Percentiles rank a stretch among this genome's conserved stretches.
Conservation (phyloP, 1,139 yeast species). For the Spathaspora sp. region DNA sequence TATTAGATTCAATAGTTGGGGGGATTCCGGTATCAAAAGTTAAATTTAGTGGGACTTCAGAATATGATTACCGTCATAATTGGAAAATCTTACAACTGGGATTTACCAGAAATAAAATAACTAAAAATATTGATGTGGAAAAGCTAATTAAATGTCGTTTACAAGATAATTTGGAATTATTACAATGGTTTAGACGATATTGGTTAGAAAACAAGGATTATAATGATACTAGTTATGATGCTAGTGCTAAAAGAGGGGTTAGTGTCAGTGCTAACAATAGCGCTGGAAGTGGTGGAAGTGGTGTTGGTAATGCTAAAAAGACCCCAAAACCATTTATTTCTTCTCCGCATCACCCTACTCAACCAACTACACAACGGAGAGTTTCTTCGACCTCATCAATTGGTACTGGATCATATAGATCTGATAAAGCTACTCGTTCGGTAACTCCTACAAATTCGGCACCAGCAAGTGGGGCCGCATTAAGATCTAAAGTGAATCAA, state of each 20-base stretch:
- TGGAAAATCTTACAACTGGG: constrained; percentile 82
- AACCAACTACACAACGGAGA: constrained; percentile 1
- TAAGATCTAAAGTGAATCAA: constrained; percentile 10
- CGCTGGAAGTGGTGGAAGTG: constrained; percentile 4
- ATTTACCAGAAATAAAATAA: constrained; percentile 68
- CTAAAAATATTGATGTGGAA: constrained; percentile 79
- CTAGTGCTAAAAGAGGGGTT: constrained; percentile 35
- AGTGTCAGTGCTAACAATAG: constrained; percentile 9
- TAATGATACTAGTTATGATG: constrained; percentile 59
- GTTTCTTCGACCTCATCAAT: not conserved
- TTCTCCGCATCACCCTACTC: not conserved
- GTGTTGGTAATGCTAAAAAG: constrained; percentile 12
- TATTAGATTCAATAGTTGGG: constrained; percentile 79
- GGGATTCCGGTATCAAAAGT: constrained; percentile 81
- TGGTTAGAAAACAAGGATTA: constrained; percentile 75
- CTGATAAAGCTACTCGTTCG: not conserved
- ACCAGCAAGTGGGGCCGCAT: not conserved
- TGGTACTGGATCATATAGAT: not conserved
- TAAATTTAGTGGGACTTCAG: constrained; percentile 61
- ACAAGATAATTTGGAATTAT: constrained; percentile 90
- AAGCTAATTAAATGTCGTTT: constrained; percentile 80
- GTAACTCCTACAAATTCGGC: not conserved
- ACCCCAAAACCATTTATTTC: constrained; percentile 5
- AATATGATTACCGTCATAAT: constrained; percentile 77
- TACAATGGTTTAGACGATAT: constrained; percentile 85